Evolutionary conservation across 257 asterid species (phyloP).

Genomic region (Petunia axillaris): DNA sequence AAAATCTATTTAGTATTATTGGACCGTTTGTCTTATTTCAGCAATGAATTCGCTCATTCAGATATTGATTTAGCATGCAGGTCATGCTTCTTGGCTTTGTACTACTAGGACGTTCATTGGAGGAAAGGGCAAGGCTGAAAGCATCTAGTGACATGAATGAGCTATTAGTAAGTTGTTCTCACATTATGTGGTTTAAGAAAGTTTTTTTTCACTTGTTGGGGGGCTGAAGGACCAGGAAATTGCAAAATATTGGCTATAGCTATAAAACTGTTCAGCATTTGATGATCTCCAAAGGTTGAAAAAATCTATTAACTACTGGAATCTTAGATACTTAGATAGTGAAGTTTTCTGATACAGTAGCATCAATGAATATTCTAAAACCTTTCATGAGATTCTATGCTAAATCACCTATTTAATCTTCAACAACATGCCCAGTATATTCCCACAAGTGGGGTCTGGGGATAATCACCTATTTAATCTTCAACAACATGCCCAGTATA

Average conservation of each 20-base stretch:
- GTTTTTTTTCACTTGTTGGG: too few species aligned
- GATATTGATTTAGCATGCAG: constrained; percentile 75
- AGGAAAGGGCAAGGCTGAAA: constrained; percentile 92
- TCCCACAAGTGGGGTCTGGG: too few species aligned
- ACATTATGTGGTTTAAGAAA: background rate
- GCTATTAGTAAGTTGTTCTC: constrained; percentile 65
- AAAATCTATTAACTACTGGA: constrained; percentile 5
- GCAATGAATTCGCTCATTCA: constrained; percentile 47
- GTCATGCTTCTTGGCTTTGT: constrained; percentile 99
- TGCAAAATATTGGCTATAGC: background rate
- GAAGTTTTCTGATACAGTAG: background rate
- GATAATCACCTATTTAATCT: too few species aligned
- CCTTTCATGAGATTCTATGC: background rate
- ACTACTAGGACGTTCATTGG: constrained; percentile 90
- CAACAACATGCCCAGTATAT: too few species aligned
- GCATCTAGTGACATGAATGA: constrained; percentile 99
- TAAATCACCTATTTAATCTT: background rate
- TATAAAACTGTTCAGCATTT: background rate
- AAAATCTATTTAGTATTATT: background rate
- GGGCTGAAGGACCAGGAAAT: background rate
- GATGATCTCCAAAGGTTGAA: background rate
- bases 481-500: too few species aligned
- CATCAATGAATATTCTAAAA: background rate
- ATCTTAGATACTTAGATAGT: background rate
- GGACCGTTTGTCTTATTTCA: background rate